phyloP scores from a whole-genome alignment of 2,329 filamentous ascomycete species.

The Penicillium sp. region DNA sequence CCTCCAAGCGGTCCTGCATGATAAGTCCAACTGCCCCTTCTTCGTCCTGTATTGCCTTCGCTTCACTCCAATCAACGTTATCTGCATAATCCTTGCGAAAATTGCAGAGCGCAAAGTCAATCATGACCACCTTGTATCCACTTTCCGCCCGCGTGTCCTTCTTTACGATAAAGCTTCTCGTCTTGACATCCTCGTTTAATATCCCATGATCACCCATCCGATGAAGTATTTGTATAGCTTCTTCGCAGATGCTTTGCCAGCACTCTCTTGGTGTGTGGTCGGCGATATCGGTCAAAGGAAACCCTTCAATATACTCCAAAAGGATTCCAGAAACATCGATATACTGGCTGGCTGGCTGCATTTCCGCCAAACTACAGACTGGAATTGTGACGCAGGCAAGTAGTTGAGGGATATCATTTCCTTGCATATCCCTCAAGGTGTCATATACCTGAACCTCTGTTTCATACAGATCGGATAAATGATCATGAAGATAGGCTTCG shows the following conservation, averaged over 20 bases:
- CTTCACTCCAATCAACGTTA: too few relatives aligned
- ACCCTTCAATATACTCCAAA: not conserved
- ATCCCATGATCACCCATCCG: too few relatives aligned
- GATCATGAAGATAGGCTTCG: conserved; percentile 18
- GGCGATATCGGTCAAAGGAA: not conserved
- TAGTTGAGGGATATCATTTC: conserved; percentile 13
- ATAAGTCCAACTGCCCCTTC: too few relatives aligned
- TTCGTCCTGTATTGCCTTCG: too few relatives aligned
- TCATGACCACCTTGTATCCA: too few relatives aligned
- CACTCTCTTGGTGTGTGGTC: not conserved
- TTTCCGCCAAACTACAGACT: not conserved
- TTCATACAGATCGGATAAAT: conserved; percentile 10
- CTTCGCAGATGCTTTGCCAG: not conserved
- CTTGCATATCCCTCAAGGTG: conserved; percentile 19
- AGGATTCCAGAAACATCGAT: not conserved
- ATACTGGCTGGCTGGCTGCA: not conserved
- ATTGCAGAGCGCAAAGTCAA: too few relatives aligned
- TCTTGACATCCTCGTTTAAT: too few relatives aligned
- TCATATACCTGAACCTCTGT: conserved; percentile 16
- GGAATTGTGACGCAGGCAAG: conserved; percentile 6
- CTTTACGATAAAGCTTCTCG: too few relatives aligned
- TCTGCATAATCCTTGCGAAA: too few relatives aligned
- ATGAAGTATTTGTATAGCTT: not conserved
- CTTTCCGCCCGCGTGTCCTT: too few relatives aligned
- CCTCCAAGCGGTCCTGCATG: too few relatives aligned